phyloP scores from a whole-genome alignment of 2,329 filamentous ascomycete species.

The Colletotrichum nymphaeae region DNA sequence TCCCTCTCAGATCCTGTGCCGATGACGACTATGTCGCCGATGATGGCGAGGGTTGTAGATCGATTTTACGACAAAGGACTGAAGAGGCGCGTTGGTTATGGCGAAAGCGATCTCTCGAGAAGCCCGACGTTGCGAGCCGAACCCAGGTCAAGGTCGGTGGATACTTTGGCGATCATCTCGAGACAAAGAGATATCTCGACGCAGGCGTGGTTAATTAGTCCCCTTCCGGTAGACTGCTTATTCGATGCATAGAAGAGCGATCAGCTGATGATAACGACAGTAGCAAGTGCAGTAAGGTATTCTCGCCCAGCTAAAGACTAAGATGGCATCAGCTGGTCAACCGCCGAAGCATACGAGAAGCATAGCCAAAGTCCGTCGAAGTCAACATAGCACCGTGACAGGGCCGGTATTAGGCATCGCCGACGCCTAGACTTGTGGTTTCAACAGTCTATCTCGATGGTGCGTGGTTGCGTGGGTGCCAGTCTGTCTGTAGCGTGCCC shows the following conservation, averaged over 20 bases:
- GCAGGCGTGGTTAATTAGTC: neutral
- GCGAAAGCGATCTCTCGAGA: neutral
- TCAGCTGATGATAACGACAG: neutral
- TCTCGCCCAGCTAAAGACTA: neutral
- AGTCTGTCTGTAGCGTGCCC: neutral
- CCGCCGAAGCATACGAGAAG: neutral
- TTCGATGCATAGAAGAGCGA: neutral
- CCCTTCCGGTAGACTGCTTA: neutral
- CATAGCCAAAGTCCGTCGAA: neutral
- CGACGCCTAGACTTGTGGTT: neutral
- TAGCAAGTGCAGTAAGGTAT: neutral
- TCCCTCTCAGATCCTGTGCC: neutral
- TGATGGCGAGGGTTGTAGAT: neutral
- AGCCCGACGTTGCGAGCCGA: neutral
- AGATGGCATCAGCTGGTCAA: neutral
- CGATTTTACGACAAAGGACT: constrained; percentile 1
- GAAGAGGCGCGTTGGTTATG: neutral
- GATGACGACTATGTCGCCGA: neutral
- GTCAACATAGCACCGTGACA: neutral
- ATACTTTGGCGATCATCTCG: neutral
- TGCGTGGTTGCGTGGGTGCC: too few relatives aligned
- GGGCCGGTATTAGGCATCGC: neutral
- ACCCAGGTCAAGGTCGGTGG: neutral
- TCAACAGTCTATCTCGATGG: neutral
- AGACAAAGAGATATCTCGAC: constrained; percentile 18